These are phyloP conservation scores for Solanum hybrid DNA, from an alignment of 305 asterid genomes.

Conservation along the genomic window DNA sequence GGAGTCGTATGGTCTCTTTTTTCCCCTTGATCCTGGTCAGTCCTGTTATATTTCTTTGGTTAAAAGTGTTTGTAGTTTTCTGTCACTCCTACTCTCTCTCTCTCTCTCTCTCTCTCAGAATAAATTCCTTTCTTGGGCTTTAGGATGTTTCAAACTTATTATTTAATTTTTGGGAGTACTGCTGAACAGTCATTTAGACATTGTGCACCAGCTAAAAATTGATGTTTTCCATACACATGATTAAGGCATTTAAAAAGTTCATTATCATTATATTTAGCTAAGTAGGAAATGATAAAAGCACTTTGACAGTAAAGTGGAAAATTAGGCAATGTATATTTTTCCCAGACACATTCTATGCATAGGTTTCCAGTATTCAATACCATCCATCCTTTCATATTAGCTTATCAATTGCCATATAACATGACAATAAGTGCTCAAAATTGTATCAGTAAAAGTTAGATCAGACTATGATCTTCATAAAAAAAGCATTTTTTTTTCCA, in stretches of 20 bases:
- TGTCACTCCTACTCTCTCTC: background rate
- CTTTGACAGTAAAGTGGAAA: background rate
- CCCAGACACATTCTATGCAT: background rate
- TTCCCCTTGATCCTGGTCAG: conserved; percentile 97
- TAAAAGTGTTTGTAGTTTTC: background rate
- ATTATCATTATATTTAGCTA: background rate
- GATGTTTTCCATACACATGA: background rate
- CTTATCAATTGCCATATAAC: background rate
- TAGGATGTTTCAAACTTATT: background rate
- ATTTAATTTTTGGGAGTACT: background rate
- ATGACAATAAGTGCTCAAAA: background rate
- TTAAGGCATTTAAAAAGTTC: background rate
- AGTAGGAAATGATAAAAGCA: background rate
- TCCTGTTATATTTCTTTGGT: conserved; percentile 3
- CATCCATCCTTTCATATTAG: background rate
- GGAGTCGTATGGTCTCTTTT: conserved; percentile 91
- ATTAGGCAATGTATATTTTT: background rate
- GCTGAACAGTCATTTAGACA: background rate
- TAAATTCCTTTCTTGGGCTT: background rate
- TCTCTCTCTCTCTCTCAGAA: background rate
- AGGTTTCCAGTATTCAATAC: background rate
- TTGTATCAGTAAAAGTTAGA: background rate
- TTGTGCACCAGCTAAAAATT: background rate
- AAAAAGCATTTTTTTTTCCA: background rate
- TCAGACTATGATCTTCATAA: background rate